These are phyloP conservation scores for Hyphopichia buzzinii DNA, from an alignment of 1,139 yeast species.

Conservation along the genomic window DNA sequence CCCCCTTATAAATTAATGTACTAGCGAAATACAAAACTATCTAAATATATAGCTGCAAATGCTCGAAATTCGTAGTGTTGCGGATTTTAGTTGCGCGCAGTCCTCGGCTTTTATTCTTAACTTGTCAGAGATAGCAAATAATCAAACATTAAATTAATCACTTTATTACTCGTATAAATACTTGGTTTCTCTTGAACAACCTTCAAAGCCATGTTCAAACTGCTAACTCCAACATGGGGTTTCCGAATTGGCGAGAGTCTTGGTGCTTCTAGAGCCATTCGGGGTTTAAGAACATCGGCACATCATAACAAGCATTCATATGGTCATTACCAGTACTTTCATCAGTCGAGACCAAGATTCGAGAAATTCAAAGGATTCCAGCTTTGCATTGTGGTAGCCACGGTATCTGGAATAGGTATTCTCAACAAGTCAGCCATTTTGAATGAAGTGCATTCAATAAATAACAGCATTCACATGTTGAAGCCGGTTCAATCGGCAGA, in stretches of 20 bases:
- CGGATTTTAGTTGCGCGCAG: too few species aligned
- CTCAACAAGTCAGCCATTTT: constrained; percentile 10
- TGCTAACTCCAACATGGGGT: background rate
- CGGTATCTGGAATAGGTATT: background rate
- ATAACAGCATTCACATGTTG: constrained; percentile 35
- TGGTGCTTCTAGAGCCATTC: background rate
- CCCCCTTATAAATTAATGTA: too few species aligned
- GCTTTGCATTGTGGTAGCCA: background rate
- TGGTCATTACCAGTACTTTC: background rate
- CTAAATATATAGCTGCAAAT: too few species aligned
- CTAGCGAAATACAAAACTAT: too few species aligned
- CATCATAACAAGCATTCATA: background rate
- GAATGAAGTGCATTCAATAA: constrained; percentile 36
- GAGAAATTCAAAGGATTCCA: background rate
- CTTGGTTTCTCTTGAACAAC: too few species aligned
- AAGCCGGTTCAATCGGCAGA: constrained; percentile 49
- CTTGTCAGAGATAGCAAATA: too few species aligned
- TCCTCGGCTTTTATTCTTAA: too few species aligned
- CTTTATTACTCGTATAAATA: too few species aligned
- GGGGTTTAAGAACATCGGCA: background rate
- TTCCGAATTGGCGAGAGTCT: background rate
- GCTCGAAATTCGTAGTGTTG: too few species aligned
- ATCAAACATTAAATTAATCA: too few species aligned
- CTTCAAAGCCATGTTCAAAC: background rate
- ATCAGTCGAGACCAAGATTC: background rate